A percentile compares a stretch with the other conserved stretches of the same genome.
phyloP scores from a whole-genome alignment of 2,329 filamentous ascomycete species.

The Fusarium sp. region DNA sequence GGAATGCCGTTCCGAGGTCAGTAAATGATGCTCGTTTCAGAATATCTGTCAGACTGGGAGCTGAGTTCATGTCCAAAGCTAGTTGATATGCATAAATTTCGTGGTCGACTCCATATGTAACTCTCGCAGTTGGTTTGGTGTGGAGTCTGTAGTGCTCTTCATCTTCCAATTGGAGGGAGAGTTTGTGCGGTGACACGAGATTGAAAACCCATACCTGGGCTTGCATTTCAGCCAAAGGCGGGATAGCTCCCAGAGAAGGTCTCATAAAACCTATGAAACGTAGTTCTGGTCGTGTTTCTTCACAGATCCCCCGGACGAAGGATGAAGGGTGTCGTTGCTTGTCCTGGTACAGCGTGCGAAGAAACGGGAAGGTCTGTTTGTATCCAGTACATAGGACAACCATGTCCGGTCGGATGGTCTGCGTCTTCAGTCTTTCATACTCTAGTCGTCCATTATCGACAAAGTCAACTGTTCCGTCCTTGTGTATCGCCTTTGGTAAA shows the following conservation, averaged over 20 bases:
- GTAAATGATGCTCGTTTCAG: neutral
- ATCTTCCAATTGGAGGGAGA: neutral
- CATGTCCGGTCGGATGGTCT: neutral
- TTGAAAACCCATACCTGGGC: neutral
- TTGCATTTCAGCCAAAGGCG: neutral
- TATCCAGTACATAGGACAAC: neutral
- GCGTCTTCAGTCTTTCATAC: neutral
- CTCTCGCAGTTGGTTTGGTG: neutral
- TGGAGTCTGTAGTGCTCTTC: neutral
- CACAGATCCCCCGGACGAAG: neutral
- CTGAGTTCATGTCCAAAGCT: neutral
- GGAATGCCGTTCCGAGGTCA: fast-evolving
- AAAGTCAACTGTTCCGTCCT: neutral
- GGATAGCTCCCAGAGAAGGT: neutral
- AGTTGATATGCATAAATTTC: neutral
- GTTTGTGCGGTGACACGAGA: neutral
- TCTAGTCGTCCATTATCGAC: neutral
- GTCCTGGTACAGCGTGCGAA: neutral
- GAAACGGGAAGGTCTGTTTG: neutral
- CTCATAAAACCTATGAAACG: neutral
- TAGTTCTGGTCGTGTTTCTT: fast-evolving
- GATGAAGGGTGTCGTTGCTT: neutral
- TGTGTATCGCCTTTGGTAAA: neutral
- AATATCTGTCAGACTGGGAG: neutral
- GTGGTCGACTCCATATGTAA: neutral